A percentile compares a stretch with the other conserved stretches of the same genome.
Conservation (phyloP, 192 early-diverging fungal genomes). For the Backusella tuberculispora region DNA sequence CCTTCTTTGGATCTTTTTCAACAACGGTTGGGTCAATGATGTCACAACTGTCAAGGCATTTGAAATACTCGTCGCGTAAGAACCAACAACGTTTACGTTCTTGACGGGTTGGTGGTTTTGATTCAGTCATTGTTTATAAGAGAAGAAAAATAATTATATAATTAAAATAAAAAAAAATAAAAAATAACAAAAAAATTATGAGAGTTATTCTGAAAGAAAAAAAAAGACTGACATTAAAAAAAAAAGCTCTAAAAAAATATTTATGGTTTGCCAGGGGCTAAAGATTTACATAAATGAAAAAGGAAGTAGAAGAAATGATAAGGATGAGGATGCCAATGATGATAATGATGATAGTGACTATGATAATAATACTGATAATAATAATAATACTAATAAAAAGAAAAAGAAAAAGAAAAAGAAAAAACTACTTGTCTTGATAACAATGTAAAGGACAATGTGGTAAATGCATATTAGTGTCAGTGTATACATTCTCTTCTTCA, state of each 20-base stretch:
- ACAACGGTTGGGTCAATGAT: conserved; percentile 61
- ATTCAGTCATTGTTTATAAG: background rate
- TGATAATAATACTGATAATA: too few species aligned
- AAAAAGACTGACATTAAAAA: background rate
- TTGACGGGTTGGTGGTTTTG: conserved; percentile 60
- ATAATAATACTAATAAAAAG: background rate
- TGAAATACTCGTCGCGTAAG: conserved; percentile 77
- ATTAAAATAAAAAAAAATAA: background rate
- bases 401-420: background rate
- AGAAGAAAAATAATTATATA: background rate
- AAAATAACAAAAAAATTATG: background rate
- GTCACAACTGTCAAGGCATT: conserved; percentile 69
- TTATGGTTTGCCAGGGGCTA: conserved; percentile 8
- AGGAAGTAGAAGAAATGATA: too few species aligned
- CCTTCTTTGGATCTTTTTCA: conserved; percentile 45
- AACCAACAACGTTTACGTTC: conserved; percentile 79
- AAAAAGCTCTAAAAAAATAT: background rate
- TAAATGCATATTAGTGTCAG: background rate
- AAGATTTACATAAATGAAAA: conserved; percentile 2
- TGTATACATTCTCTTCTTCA: conserved; percentile 16
- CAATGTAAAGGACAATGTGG: conserved; percentile 1
- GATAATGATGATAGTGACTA: too few species aligned
- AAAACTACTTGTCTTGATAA: background rate
- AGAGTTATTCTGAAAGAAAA: too few species aligned
- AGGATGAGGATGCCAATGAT: too few species aligned